phyloP scores from a whole-genome alignment of 768 basidiomycete genomes.

The Amanita pallidorosea region DNA sequence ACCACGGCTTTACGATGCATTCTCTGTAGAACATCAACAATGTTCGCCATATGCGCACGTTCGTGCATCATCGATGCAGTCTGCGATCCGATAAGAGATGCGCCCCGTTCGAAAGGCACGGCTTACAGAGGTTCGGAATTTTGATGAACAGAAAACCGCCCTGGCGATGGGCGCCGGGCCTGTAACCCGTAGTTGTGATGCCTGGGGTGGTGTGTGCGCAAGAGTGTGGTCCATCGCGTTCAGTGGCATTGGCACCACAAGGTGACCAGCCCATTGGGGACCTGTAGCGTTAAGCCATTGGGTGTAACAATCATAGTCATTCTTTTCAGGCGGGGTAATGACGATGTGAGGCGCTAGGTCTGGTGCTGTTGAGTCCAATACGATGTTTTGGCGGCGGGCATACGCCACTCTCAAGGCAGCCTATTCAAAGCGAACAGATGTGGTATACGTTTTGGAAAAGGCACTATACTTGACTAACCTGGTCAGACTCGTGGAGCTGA shows the following conservation, averaged over 20 bases:
- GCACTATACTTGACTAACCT: neutral
- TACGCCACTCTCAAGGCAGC: slow-evolving; percentile 6
- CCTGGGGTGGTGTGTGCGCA: neutral
- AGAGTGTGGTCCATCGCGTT: slow-evolving; percentile 3
- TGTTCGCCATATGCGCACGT: slow-evolving; percentile 18
- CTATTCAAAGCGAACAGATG: slow-evolving; percentile 1
- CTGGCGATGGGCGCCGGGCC: neutral
- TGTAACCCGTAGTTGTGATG: neutral
- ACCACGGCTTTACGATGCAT: slow-evolving; percentile 28
- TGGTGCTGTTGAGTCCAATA: slow-evolving; percentile 32
- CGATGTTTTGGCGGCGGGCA: slow-evolving; percentile 18
- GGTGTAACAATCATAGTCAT: slow-evolving; percentile 21
- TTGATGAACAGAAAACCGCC: slow-evolving; percentile 20
- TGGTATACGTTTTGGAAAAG: slow-evolving; percentile 5
- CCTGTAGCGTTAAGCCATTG: slow-evolving; percentile 25
- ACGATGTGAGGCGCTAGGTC: slow-evolving; percentile 38
- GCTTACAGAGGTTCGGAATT: slow-evolving; percentile 20
- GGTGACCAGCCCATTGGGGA: slow-evolving; percentile 21
- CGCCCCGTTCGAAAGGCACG: neutral
- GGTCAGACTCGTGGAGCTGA: neutral
- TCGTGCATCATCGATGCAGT: slow-evolving; percentile 14
- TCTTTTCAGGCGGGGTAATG: slow-evolving; percentile 34
- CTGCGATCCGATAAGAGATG: slow-evolving; percentile 7
- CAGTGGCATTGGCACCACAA: slow-evolving; percentile 18
- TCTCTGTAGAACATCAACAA: slow-evolving; percentile 24